A percentile compares a stretch with the other conserved stretches of the same genome.
Conservation (phyloP, 2,329 filamentous ascomycete species). For the Arthrobotrys conoides region DNA sequence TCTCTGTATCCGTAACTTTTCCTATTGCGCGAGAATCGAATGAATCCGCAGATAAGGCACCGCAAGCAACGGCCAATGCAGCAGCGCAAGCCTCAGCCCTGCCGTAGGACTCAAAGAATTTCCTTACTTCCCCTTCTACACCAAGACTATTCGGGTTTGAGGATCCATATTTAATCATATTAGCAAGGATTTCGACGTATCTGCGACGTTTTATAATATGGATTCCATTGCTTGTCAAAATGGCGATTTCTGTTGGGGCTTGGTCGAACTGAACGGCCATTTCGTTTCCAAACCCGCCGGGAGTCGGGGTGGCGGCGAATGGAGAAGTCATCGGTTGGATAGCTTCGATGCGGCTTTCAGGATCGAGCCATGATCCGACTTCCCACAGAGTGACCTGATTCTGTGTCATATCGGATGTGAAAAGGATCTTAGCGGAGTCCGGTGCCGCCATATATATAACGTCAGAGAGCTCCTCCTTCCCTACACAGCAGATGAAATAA, state of each 20-base stretch:
- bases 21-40: conserved; percentile 75
- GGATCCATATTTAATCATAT: conserved; percentile 79
- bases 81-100: conserved; percentile 90
- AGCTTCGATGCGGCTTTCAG: conserved; percentile 81
- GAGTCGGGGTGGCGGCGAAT: conserved; percentile 77
- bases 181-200: conserved; percentile 91
- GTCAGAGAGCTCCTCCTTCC: conserved; percentile 70
- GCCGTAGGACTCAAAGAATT: conserved; percentile 88
- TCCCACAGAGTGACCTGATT: conserved; percentile 70
- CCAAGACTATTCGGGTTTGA: conserved; percentile 77
- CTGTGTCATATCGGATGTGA: conserved; percentile 62
- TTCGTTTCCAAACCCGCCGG: conserved; percentile 91
- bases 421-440: conserved; percentile 86
- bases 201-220: conserved; percentile 86
- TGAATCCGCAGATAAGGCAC: conserved; percentile 71
- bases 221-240: conserved; percentile 91
- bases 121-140: conserved; percentile 83
- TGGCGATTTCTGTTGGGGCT: conserved; percentile 83
- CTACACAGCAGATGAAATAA: conserved; percentile 88
- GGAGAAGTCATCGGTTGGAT: conserved; percentile 82
- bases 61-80: conserved; percentile 92
- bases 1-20: conserved; percentile 84
- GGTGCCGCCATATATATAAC: conserved; percentile 86
- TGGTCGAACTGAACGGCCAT: conserved; percentile 95
- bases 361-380: conserved; percentile 82